Base-by-base conservation (phyloP, 768 basidiomycete genomes). In the Naganishia vishniacii region DNA sequence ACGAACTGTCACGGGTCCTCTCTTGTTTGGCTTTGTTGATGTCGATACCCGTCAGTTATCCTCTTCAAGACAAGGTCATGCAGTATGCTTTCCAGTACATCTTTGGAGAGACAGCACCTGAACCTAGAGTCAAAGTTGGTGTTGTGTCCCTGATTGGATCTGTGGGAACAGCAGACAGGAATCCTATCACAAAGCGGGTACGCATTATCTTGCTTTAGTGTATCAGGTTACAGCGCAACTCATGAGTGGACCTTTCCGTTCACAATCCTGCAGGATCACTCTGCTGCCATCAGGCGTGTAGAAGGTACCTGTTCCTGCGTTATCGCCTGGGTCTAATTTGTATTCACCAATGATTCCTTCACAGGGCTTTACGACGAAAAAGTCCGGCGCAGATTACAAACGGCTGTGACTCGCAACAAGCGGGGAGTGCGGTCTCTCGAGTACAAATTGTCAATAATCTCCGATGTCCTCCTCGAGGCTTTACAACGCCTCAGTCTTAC, bases 361-460 rank as follows among this genome's bases (percentile, higher is more conserved):
- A n/a, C n/a, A 67, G 61, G 61, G 28, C 31, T 66, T 4, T 66
- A 66, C 34, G 59, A 61, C 45, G 60, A 51, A 0, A 29, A 42
- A 23, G 20, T 48, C 26, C 44, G 56, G 20, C 51, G 53, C 18
- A 46, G 48, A 28, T 45, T 67, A 16, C 49, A 60, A 5, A 67
- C 65, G 1, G 65, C 65, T 4, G 37, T 58, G 3, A 26, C 53
- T 15, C 42, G 65, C 6, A 61, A 67, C 47, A 67, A 67, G 34
- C 42, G 48, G 3, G 65, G 65, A 1, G 61, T 61, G 3, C 28
- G 25, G 6, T 67, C 65, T 4, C 31, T 56, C 1, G 61, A 61
- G 12, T 67, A 67, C 47, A 61, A 67, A 15, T 40, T 67, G 26
- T 56, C 65, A 11, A 51, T 67, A n/a, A 59, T 67, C 13, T 62